Evolutionary conservation across 2,329 filamentous ascomycete genomes (phyloP), one percentile per base, ranked within the genome.

Genomic region (Monilinia vaccinii-corymbosi): DNA sequence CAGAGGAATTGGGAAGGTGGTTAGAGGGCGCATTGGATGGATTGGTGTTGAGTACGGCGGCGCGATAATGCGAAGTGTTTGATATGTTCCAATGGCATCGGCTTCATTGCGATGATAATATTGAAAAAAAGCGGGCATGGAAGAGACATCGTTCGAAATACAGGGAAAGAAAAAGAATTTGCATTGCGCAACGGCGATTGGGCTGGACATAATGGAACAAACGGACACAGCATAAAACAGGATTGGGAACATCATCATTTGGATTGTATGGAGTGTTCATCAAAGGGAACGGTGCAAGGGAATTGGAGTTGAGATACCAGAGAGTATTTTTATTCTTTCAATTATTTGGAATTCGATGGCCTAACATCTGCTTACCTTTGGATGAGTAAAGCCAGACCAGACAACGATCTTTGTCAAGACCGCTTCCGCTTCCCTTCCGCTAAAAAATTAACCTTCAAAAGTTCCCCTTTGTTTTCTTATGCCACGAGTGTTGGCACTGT

Each of bases 1-100:
- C 42, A n/a, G 56, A 53, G 4, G 56, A 52, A 34, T 36, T 59
- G 28, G 56, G 56, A 18, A 45, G 31, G 31, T 59, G 56, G 56
- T 44, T 59, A 18, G 56, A 59, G 16, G 56, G 56, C 5, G 50
- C 40, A 36, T 36, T 59, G 28, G 48, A 46, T 28, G 56, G 56
- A 3, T 53, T 59, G 46, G 23, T 40, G 1, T n/a, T 58, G 44
- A 50, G 56, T 32, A 21, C 45, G 2, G 45, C 21, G 23, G 45
- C 50, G 18, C n/a, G 32, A 40, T 50, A 40, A 18, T 13, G 25
- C n/a, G 56, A 14, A 23, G 31, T 10, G 2, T 28, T 40, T n/a
- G n/a, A 40, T 45, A 38, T 18, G 31, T 21, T 32, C 18, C 2
- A 42, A 28, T n/a, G 7, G 23, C 4, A 21, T 10, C 25, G 11